Evolutionary conservation across 768 basidiomycete species (phyloP), one percentile per base, ranked within the genome.

Genomic region (Tulasnella sp.): DNA sequence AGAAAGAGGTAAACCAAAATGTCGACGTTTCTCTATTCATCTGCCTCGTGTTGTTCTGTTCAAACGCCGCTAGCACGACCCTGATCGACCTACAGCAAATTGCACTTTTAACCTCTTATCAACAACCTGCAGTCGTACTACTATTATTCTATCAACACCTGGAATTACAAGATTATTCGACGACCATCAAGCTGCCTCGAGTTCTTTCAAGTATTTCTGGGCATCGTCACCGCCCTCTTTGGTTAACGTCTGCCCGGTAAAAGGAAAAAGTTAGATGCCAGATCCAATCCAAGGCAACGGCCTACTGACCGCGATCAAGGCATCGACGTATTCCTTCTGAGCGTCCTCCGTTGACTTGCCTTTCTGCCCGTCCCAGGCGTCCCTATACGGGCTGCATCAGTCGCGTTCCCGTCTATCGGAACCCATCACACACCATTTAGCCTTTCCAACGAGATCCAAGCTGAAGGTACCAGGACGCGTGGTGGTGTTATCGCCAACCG

Each of bases 361-460:
- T 71, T 92, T 76, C 61, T 84, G 75, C 2, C 62, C 66, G 9
- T 81, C 76, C 89, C 91, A 96, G 19, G 93, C 94, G 65, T 87
- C 80, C 91, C 90, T 92, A 7, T 12, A 36, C 35, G 17, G 14
- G 6, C 46, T 14, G 36, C 6, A 29, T 48, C 23, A 31, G 17
- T 2, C 23, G 14, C 19, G 39, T 59, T 46, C 8, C 12, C 3
- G 21, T 43, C 9, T 31, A 43, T 15, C 23, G 34, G 35, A 32
- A 31, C 49, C n/a, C 23, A 51, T 17, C 17, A 11, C 70, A 62
- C 71, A 90, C 90, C 91, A 94, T 75, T 97, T 98, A 62, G 81
- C 83, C 71, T 86, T 92, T 62, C 84, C 93, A 19, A 73, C 70
- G 65, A 96, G 93, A 68, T 94, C 88, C 36, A 96, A 67, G n/a